phyloP scores from a whole-genome alignment of 768 basidiomycete genomes.

The Lactifluus subvellereus region DNA sequence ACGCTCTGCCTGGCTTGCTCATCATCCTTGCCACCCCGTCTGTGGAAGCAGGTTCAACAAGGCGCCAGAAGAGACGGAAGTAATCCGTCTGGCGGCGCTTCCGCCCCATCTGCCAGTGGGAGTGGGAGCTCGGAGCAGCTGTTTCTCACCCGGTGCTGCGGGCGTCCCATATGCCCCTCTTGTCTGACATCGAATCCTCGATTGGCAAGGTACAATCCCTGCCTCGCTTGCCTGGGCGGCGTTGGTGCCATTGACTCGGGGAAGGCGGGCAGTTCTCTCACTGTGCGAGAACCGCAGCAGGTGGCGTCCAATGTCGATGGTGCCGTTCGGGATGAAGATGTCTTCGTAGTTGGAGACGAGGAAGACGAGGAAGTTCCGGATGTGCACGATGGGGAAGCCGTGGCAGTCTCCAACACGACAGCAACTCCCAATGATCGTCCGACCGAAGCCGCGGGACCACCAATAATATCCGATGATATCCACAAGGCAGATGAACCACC shows the following conservation, averaged over 20 bases:
- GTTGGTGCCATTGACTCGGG: conserved; percentile 36
- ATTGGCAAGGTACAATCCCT: conserved; percentile 63
- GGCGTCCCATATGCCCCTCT: conserved; percentile 53
- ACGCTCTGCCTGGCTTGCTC: conserved; percentile 57
- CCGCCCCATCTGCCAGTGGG: neutral
- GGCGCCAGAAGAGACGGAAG: neutral
- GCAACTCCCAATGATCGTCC: neutral
- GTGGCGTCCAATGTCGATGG: conserved; percentile 42
- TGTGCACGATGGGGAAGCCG: neutral
- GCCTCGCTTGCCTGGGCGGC: conserved; percentile 61
- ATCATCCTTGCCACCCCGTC: conserved; percentile 45
- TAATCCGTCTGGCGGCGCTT: neutral
- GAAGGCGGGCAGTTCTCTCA: conserved; percentile 1
- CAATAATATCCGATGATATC: neutral
- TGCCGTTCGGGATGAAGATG: conserved; percentile 53
- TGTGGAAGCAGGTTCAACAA: conserved; percentile 7
- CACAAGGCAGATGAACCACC: neutral
- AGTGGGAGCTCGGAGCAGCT: conserved; percentile 26
- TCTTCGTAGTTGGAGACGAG: conserved; percentile 62
- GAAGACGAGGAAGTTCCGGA: conserved; percentile 34
- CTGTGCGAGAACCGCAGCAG: neutral
- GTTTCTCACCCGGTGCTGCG: conserved; percentile 60
- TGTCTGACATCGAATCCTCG: conserved; percentile 60
- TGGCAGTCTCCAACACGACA: neutral
- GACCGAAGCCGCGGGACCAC: neutral